Percentiles rank a stretch among this genome's conserved stretches.
Evolutionary conservation across 768 basidiomycete genomes (phyloP).

Genomic region (button mushroom (Agaricus bisporus)): DNA sequence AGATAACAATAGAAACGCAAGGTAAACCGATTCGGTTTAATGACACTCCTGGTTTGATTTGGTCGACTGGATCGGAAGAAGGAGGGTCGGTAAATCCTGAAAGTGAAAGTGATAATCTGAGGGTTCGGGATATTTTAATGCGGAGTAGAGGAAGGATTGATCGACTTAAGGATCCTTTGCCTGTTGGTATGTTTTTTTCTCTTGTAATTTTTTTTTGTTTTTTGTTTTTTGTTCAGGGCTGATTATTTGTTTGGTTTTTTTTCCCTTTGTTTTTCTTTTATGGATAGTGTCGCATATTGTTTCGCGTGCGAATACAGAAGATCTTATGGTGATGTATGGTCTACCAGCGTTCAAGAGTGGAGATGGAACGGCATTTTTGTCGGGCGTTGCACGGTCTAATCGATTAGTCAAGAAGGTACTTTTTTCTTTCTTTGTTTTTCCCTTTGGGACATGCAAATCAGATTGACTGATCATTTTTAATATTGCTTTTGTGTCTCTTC

Average conservation of each 20-base stretch:
- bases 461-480: conserved; percentile 1
- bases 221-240: neutral
- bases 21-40: conserved; percentile 57
- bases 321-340: conserved; percentile 85
- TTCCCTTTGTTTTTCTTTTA: neutral
- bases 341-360: conserved; percentile 72
- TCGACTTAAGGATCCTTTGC: conserved; percentile 72
- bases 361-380: conserved; percentile 67
- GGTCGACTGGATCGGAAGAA: conserved; percentile 37
- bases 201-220: conserved; percentile 12
- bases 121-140: conserved; percentile 70
- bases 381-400: conserved; percentile 67
- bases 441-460: neutral
- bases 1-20: conserved; percentile 43
- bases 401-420: conserved; percentile 74
- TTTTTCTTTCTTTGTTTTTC: conserved; percentile 12
- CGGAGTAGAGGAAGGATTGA: conserved; percentile 80
- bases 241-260: neutral
- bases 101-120: conserved; percentile 21
- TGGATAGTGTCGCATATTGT: conserved; percentile 61
- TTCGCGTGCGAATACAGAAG: conserved; percentile 61
- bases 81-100: conserved; percentile 23
- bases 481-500: neutral
- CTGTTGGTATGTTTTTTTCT: conserved; percentile 46
- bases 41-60: conserved; percentile 78